Conservation (phyloP, 345 rosid species). For the Barbarea vulgaris region DNA sequence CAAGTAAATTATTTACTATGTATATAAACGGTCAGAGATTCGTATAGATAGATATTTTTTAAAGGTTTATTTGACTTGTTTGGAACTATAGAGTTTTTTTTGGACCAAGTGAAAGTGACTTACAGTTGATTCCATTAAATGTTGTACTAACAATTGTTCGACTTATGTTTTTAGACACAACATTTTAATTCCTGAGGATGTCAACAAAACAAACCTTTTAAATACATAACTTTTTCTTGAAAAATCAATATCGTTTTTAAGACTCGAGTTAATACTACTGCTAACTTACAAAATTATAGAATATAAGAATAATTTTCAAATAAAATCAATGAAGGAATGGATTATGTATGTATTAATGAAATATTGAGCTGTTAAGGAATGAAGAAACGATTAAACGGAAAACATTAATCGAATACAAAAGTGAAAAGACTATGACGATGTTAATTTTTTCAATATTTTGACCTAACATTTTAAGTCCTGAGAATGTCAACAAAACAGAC, state of each 20-base stretch:
- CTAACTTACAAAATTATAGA: background rate
- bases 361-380: background rate
- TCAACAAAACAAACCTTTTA: background rate
- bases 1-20: background rate
- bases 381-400: background rate
- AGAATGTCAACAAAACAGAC: too few relatives aligned
- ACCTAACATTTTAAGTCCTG: too few relatives aligned
- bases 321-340: background rate
- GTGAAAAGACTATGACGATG: background rate
- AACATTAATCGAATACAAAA: background rate
- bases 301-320: too few relatives aligned
- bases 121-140: background rate
- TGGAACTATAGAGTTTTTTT: background rate
- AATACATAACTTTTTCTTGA: background rate
- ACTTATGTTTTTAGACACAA: background rate
- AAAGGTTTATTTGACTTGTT: constrained; percentile 17
- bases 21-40: constrained; percentile 16
- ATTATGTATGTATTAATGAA: background rate
- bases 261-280: background rate
- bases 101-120: background rate
- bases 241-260: background rate
- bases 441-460: too few relatives aligned
- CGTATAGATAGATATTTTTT: background rate
- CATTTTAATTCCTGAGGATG: background rate
- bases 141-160: background rate